Base-by-base conservation (phyloP, 108 stramenopile genomes). In the Hondaea fermentalgiana region DNA sequence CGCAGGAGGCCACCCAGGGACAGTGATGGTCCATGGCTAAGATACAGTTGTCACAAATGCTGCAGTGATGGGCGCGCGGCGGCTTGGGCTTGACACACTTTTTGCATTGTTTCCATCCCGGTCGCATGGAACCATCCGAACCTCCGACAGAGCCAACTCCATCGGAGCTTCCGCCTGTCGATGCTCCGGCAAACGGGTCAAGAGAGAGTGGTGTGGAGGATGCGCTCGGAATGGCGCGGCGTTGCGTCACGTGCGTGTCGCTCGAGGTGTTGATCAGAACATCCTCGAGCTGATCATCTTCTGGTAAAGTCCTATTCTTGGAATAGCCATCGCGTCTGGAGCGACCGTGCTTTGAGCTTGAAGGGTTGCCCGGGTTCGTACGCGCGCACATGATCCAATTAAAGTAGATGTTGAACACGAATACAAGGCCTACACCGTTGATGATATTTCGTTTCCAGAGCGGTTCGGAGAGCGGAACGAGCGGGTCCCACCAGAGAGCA, bases 1-100 rank as follows among this genome's bases (percentile, higher is more conserved):
- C 97, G 93, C 98, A 98, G 92, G 99, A 98, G 95, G 98, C 98
- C 59, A 98, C 97, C 98, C 98, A 98, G n/a, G 98, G 97, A 91
- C 98, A 98, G 91, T 94, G 93, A 87, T 94, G 94, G 51, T 83
- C 76, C 76, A 83, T 83, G n/a, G 51, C 51, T 23, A 83, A 28
- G n/a, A 83, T 23, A 23, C 76, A 83, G 49, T 6, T 28, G 51
- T 83, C 76, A 45, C 76, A 83, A 53, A 83, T 83, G 76, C 76
- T 83, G 23, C 76, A 83, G 23, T 83, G 76, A 35, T 83, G 76
- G n/a, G 76, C 28, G 12, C 76, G 76, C 51, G 76, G 76, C 45
- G 76, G 76, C 51, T 83, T 83, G 49, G 23, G 76, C 14, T 8
- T 35, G 45, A 53, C 76, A 4, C 76, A 83, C 51, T 83, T 83